Base-by-base conservation (phyloP, 345 rosid genomes). In the Acer saccharum region DNA sequence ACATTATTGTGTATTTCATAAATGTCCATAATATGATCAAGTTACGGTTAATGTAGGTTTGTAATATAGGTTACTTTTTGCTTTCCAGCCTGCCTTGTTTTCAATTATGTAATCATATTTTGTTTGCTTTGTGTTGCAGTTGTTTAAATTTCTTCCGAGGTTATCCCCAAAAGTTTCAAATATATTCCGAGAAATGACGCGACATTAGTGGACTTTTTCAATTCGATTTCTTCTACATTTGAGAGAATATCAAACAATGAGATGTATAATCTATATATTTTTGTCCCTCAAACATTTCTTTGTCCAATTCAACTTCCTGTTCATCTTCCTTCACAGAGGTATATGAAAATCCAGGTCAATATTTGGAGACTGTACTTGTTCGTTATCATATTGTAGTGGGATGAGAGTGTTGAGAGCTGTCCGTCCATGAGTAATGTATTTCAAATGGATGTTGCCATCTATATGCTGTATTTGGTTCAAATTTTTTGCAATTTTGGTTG, bases 141-240 rank as follows among this genome's bases (percentile, higher is more conserved):
- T 94, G 80, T 94, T 91, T 80, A 93, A 90, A 83, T 90, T 84
- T 85, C 97, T 94, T 67, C 98, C 98, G 69, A 83, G 95, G 80
- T 75, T 94, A 80, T 91, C 98, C 39, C 95, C 94, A 0, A 83
- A 65, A 85, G 98, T 94, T 76, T 77, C 97, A 50, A 91, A 84
- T 85, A 90, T 94, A 69, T 87, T 93, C 84, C 83, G 17, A 46
- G 95, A 93, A 85, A 91, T 94, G 97, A 87, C 82, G 86, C 93
- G 95, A 10, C 98, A 93, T 81, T 93, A 88, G 86, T 17, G 35
- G 29, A 73, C 68, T 73, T 71, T 73, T 70, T 84, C 46, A 65
- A 62, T 46, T 27, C 16, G 61, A 74, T 16, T 43, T 43, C 10
- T 9, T 43, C 46, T 7, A 52, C 71, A 5, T 35, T 35, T 35